Base-by-base conservation (phyloP, 768 basidiomycete species). In the Rhizopogon vulgaris region DNA sequence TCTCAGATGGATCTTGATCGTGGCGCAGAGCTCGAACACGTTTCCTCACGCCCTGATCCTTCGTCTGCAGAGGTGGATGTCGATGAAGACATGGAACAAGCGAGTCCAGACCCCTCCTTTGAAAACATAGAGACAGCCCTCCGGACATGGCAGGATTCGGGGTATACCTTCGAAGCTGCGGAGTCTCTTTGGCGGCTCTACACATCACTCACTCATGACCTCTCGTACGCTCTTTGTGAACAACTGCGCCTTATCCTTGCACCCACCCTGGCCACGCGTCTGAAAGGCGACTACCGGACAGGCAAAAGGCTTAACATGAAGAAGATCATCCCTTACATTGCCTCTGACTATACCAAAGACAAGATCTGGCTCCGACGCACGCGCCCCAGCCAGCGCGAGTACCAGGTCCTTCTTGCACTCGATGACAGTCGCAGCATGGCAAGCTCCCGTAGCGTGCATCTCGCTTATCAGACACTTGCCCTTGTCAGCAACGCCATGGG, bases 261-360 rank as follows among this genome's bases (percentile, higher is more conserved):
- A 56, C 96, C 96, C 0, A 98, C 95, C 0, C 75, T 89, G 45
- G 93, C 96, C 5, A 96, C 95, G 6, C 82, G 96, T 18, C 76
- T 99, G 40, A 87, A 89, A 69, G 96, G 96, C 37, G 96, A 98
- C 73, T 99, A 96, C 69, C 88, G 94, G 28, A 94, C 91, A 0
- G 96, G 96, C 48, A 99, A 99, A 71, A 80, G 95, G 17, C 79
- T 99, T 28, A 98, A 98, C 69, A 97, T 98, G 95, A 93, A 94
- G 67, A 94, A 94, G 71, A 92, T 98, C 67, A 94, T 99, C 55
- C 84, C 90, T 3, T 98, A 95, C 75, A 94, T 99, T 55, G 95
- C 96, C 34, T 91, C 88, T 71, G 96, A 99, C 71, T 99, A 91
- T 74, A 98, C 94, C 48, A 98, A 98, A 68, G 95, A 99, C 78